Evolutionary conservation across 2,329 filamentous ascomycete genomes (phyloP).

Genomic region (Sclerotinia subarctica): DNA sequence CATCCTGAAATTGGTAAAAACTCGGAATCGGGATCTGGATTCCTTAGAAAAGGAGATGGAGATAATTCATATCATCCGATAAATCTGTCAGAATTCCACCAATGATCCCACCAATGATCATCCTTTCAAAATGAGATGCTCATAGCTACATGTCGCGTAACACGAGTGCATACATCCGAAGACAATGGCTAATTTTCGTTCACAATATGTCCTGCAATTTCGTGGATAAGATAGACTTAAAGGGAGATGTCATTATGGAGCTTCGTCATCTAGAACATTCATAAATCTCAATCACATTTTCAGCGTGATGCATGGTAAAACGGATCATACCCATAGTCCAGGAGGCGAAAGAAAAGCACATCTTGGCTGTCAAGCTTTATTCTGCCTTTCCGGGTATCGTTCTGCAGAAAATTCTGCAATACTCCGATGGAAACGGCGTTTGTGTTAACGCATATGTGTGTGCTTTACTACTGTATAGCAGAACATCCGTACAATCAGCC

Average conservation of each 20-base stretch:
- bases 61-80: background rate
- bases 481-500: background rate
- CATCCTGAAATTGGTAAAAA: background rate
- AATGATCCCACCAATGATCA: conserved; percentile 5
- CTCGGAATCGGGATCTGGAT: background rate
- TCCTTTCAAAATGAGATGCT: background rate
- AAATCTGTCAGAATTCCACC: background rate
- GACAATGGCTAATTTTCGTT: background rate
- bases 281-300: conserved; percentile 16
- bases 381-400: background rate
- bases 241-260: conserved; percentile 12
- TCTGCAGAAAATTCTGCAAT: background rate
- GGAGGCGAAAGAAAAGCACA: background rate
- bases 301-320: conserved; percentile 14
- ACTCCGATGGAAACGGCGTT: background rate
- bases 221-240: conserved; percentile 2
- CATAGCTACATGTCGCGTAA: conserved; percentile 18
- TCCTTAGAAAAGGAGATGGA: background rate
- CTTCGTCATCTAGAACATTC: conserved; percentile 12
- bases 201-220: conserved; percentile 7
- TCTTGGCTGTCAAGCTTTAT: background rate
- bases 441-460: background rate
- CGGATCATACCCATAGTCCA: background rate
- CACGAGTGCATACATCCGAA: conserved; percentile 16
- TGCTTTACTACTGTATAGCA: background rate